phyloP scores from a whole-genome alignment of 2,329 filamentous ascomycete genomes.

The Aspergillus costaricaensis region DNA sequence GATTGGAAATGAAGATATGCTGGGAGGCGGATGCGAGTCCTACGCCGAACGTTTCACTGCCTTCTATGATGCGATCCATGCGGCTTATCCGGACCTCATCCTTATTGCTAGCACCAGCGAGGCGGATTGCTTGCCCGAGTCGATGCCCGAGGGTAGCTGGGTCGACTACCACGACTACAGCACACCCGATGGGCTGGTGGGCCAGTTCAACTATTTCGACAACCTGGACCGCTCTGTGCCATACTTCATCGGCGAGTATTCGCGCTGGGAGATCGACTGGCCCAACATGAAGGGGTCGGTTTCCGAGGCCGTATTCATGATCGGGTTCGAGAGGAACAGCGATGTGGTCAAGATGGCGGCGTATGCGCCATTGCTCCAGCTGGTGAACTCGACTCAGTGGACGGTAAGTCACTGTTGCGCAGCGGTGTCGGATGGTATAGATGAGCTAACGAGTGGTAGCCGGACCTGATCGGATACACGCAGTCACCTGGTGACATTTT shows the following conservation, averaged over 20 bases:
- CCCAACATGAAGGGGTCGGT: slow-evolving; percentile 52
- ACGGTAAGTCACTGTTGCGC: slow-evolving; percentile 14
- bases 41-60: slow-evolving; percentile 59
- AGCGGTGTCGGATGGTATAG: not conserved
- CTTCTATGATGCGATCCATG: slow-evolving; percentile 62
- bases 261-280: slow-evolving; percentile 18
- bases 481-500: slow-evolving; percentile 23
- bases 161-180: slow-evolving; percentile 56
- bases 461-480: slow-evolving; percentile 29
- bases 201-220: slow-evolving; percentile 56
- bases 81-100: slow-evolving; percentile 57
- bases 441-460: slow-evolving; percentile 15
- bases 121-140: slow-evolving; percentile 21
- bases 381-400: slow-evolving; percentile 34
- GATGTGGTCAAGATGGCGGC: slow-evolving; percentile 33
- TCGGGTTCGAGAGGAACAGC: slow-evolving; percentile 47
- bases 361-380: slow-evolving; percentile 34
- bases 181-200: slow-evolving; percentile 51
- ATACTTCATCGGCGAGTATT: slow-evolving; percentile 30
- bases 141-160: slow-evolving; percentile 39
- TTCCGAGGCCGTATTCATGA: slow-evolving; percentile 63
- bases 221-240: slow-evolving; percentile 44
- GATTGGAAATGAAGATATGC: slow-evolving; percentile 69
- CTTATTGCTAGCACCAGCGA: slow-evolving; percentile 47
- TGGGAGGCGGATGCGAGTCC: slow-evolving; percentile 54